Percentiles rank a stretch among this genome's conserved stretches.
These are phyloP conservation scores for Gymnopilus junonius DNA, from an alignment of 768 basidiomycete species.

Conservation along the genomic window DNA sequence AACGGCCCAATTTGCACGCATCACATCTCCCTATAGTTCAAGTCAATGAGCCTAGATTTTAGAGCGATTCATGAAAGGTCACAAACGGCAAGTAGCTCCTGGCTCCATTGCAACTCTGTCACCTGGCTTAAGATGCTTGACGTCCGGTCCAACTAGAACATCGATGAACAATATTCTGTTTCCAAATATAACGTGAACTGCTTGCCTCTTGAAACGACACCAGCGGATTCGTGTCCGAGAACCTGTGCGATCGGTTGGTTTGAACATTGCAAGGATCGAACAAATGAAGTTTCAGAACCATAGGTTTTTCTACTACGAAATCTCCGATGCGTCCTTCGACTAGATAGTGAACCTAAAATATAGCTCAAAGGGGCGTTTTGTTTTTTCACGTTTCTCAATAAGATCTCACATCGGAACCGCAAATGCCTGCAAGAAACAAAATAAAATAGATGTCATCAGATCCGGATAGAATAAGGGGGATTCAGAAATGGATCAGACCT, in stretches of 20 bases:
- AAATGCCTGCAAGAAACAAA: conserved; percentile 63
- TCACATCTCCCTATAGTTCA: conserved; percentile 59
- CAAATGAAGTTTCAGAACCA: conserved; percentile 47
- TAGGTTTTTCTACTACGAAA: conserved; percentile 79
- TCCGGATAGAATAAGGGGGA: neutral
- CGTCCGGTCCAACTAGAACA: conserved; percentile 68
- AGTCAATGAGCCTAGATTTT: conserved; percentile 2
- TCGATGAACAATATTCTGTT: neutral
- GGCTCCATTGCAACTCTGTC: conserved; percentile 94
- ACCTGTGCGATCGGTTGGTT: conserved; percentile 50
- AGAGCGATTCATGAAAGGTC: neutral
- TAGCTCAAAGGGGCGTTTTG: neutral
- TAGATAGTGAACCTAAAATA: conserved; percentile 71
- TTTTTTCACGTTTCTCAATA: neutral
- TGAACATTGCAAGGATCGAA: neutral
- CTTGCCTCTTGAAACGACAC: conserved; percentile 71
- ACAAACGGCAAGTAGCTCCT: conserved; percentile 77
- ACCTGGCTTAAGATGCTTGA: conserved; percentile 78
- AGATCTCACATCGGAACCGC: conserved; percentile 78
- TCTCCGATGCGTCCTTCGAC: conserved; percentile 81
- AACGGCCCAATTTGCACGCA: conserved; percentile 82
- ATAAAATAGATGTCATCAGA: neutral
- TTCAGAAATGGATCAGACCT: conserved; percentile 48
- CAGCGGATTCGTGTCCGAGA: conserved; percentile 93
- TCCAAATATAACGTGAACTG: neutral